Evolutionary conservation across 2,329 filamentous ascomycete species (phyloP).

Genomic region (Claviceps sp.): DNA sequence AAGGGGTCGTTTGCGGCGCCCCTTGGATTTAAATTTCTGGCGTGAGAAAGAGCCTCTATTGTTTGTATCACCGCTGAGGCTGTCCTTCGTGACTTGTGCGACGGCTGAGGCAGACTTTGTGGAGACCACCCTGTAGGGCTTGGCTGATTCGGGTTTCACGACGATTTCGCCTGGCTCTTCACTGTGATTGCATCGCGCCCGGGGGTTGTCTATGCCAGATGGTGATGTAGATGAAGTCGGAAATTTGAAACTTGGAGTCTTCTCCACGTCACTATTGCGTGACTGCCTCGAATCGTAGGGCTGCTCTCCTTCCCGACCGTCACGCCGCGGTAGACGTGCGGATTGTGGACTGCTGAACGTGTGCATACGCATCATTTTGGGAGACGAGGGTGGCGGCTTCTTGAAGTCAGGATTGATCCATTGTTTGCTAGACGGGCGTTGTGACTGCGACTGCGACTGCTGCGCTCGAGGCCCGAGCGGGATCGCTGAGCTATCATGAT

Average conservation of each 20-base stretch:
- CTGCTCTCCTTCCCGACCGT: constrained; percentile 20
- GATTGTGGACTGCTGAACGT: constrained; percentile 28
- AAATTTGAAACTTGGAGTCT: constrained; percentile 19
- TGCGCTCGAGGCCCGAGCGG: constrained; percentile 41
- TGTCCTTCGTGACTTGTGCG: background rate
- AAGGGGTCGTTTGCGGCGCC: constrained; percentile 15
- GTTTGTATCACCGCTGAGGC: background rate
- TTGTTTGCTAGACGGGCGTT: constrained; percentile 42
- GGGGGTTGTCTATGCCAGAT: constrained; percentile 19
- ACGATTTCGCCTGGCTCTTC: constrained; percentile 35
- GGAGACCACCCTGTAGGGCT: background rate
- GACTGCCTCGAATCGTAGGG: constrained; percentile 30
- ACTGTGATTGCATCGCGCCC: constrained; percentile 26
- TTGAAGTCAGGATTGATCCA: constrained; percentile 44
- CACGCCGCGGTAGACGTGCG: constrained; percentile 24
- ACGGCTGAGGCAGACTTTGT: background rate
- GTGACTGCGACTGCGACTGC: constrained; percentile 30
- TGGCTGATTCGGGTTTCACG: constrained; percentile 24
- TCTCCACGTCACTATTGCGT: constrained; percentile 39
- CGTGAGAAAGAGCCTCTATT: background rate
- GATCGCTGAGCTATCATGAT: constrained; percentile 33
- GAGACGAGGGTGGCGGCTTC: constrained; percentile 35
- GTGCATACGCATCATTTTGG: constrained; percentile 36
- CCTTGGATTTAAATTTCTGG: constrained; percentile 5
- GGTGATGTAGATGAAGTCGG: too few species aligned